These are phyloP conservation scores for Yamadazyma endophytica DNA, from an alignment of 805 yeast species.

Conservation along the genomic window DNA sequence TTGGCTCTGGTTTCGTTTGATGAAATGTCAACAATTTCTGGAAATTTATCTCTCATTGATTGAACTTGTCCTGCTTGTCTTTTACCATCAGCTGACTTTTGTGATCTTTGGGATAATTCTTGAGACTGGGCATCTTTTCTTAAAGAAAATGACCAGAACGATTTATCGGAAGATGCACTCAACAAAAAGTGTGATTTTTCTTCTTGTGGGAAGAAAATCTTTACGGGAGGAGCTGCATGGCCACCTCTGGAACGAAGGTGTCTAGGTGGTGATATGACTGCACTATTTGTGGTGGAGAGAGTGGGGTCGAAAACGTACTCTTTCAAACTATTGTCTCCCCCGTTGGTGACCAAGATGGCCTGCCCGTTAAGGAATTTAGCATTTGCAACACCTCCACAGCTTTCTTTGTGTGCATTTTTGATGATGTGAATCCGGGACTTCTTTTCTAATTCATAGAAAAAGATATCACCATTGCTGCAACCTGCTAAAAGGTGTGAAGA, in stretches of 20 bases:
- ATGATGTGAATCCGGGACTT: constrained; percentile 72
- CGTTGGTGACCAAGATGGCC: constrained; percentile 82
- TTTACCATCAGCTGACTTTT: constrained; percentile 25
- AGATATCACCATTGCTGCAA: constrained; percentile 73
- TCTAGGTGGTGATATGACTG: constrained; percentile 85
- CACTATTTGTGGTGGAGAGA: constrained; percentile 55
- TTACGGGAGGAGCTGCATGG: constrained; percentile 86
- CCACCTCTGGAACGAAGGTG: constrained; percentile 93
- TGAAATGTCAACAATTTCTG: constrained; percentile 69
- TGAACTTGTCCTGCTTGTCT: constrained; percentile 54
- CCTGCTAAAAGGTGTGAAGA: constrained; percentile 79
- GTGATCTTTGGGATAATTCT: constrained; percentile 77
- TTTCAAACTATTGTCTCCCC: constrained; percentile 85
- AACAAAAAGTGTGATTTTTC: constrained; percentile 74
- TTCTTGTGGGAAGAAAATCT: constrained; percentile 71
- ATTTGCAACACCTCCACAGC: constrained; percentile 72
- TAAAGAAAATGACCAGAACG: constrained; percentile 88
- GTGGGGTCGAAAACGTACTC: constrained; percentile 95
- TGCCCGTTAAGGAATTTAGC: constrained; percentile 83
- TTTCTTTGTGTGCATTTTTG: constrained; percentile 67
- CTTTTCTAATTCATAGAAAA: constrained; percentile 76
- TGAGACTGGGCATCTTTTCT: constrained; percentile 96
- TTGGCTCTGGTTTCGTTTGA: constrained; percentile 73
- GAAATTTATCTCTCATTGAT: constrained; percentile 62
- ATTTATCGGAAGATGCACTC: constrained; percentile 81